Percentiles rank a stretch among this genome's conserved stretches.
Conservation (phyloP, 768 basidiomycete genomes). For the Daedalea quercina region DNA sequence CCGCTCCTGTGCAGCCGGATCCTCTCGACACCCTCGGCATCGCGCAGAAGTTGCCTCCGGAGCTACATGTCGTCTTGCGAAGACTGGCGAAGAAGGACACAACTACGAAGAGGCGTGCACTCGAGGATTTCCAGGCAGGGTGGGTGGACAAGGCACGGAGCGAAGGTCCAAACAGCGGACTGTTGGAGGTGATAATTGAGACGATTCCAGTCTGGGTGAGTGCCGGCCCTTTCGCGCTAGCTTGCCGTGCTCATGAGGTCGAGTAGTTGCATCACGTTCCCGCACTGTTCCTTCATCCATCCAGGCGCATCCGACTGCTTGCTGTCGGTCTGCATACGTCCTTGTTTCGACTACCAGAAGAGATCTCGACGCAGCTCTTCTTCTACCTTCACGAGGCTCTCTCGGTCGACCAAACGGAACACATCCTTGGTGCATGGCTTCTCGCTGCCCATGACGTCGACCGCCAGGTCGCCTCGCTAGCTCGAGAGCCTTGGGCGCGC, state of each 20-base stretch:
- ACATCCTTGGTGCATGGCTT: conserved; percentile 67
- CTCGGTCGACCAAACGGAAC: conserved; percentile 43
- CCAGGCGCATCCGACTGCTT: conserved; percentile 63
- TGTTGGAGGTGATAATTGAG: conserved; percentile 37
- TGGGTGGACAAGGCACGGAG: conserved; percentile 56
- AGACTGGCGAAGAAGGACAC: conserved; percentile 85
- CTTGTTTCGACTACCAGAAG: conserved; percentile 48
- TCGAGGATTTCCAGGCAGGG: conserved; percentile 71
- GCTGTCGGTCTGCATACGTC: conserved; percentile 57
- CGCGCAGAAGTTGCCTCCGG: conserved; percentile 66
- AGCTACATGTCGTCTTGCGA: conserved; percentile 75
- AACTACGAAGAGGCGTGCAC: conserved; percentile 74
- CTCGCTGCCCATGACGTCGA: conserved; percentile 70
- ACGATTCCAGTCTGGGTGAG: conserved; percentile 92
- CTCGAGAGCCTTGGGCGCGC: conserved; percentile 48
- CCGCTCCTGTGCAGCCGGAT: conserved; percentile 66
- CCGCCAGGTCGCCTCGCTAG: conserved; percentile 44
- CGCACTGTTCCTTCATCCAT: conserved; percentile 71
- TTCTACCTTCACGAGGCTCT: conserved; percentile 39
- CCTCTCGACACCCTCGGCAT: conserved; percentile 84
- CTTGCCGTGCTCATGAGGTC: neutral
- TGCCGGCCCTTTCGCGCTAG: conserved; percentile 7
- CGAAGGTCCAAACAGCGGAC: conserved; percentile 32
- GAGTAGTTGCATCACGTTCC: conserved; percentile 81
- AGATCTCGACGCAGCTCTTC: conserved; percentile 41